These are phyloP conservation scores for Mariannaea elegans DNA, from an alignment of 2,329 filamentous ascomycete species.

Conservation along the genomic window DNA sequence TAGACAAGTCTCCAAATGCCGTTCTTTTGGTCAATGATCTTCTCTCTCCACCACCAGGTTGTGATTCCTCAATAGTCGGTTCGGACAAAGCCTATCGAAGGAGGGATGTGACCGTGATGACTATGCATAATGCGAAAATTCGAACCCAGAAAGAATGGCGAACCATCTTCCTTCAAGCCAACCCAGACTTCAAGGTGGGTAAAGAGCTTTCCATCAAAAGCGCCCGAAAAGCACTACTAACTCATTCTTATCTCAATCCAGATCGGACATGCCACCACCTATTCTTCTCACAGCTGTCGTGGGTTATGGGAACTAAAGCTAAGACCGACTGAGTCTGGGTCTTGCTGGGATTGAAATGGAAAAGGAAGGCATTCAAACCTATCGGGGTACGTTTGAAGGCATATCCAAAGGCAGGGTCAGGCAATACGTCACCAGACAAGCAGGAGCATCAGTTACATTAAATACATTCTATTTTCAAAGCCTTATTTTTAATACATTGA, in stretches of 20 bases:
- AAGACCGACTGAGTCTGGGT: not conserved
- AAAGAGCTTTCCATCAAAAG: not conserved
- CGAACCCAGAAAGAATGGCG: constrained; percentile 26
- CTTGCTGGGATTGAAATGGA: not conserved
- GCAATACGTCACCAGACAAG: not conserved
- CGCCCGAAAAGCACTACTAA: not conserved
- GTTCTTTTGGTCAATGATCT: constrained; percentile 29
- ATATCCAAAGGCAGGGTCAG: not conserved
- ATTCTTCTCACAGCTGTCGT: constrained; percentile 30
- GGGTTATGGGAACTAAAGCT: constrained; percentile 25
- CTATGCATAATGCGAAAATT: constrained; percentile 34
- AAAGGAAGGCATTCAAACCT: not conserved
- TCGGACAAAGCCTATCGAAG: constrained; percentile 30
- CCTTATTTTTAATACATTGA: too few species aligned
- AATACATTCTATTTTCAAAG: constrained; percentile 12
- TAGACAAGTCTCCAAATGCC: constrained; percentile 2
- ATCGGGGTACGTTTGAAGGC: too few species aligned
- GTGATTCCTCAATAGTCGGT: constrained; percentile 14
- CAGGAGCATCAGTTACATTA: not conserved
- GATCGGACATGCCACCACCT: constrained; percentile 6
- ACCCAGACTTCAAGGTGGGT: constrained; percentile 15
- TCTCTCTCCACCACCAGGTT: constrained; percentile 23
- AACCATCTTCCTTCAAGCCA: constrained; percentile 12
- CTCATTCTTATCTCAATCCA: not conserved
- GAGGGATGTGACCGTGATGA: constrained; percentile 34